Evolutionary conservation across 2,329 filamentous ascomycete species (phyloP).

Genomic region (Lithohypha guttulata): DNA sequence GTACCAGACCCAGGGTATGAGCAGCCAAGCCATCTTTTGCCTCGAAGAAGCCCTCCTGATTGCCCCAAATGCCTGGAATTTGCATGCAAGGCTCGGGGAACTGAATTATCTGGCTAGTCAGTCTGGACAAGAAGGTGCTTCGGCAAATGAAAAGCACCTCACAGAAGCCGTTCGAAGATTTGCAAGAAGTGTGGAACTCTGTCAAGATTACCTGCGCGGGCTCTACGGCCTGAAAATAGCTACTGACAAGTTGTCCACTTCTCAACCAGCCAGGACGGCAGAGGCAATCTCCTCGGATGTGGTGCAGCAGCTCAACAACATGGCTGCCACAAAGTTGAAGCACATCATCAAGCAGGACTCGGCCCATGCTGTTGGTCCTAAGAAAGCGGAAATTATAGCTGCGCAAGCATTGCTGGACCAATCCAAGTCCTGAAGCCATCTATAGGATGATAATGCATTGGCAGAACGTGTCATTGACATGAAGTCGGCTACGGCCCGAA

Average conservation of each 20-base stretch:
- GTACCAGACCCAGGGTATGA: slow-evolving; percentile 69
- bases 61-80: slow-evolving; percentile 88
- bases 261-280: slow-evolving; percentile 10
- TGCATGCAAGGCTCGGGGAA: slow-evolving; percentile 81
- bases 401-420: slow-evolving; percentile 32
- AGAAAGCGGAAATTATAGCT: slow-evolving; percentile 32
- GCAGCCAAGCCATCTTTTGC: slow-evolving; percentile 73
- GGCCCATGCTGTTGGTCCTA: slow-evolving; percentile 23
- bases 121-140: slow-evolving; percentile 27
- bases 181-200: slow-evolving; percentile 83
- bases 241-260: slow-evolving; percentile 15
- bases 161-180: slow-evolving; percentile 73
- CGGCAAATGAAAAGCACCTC: slow-evolving; percentile 40
- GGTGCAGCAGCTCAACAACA: slow-evolving; percentile 25
- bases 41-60: slow-evolving; percentile 83
- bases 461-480: slow-evolving; percentile 6
- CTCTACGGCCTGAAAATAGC: slow-evolving; percentile 72
- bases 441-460: neutral
- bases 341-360: slow-evolving; percentile 29
- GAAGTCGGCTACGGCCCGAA: slow-evolving; percentile 13
- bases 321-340: slow-evolving; percentile 29
- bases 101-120: slow-evolving; percentile 53
- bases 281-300: slow-evolving; percentile 14
- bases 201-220: slow-evolving; percentile 81
- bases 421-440: slow-evolving; percentile 13